These are phyloP conservation scores for Aspergillus pseudotamarii DNA, from an alignment of 2,329 filamentous ascomycete genomes.

Conservation along the genomic window DNA sequence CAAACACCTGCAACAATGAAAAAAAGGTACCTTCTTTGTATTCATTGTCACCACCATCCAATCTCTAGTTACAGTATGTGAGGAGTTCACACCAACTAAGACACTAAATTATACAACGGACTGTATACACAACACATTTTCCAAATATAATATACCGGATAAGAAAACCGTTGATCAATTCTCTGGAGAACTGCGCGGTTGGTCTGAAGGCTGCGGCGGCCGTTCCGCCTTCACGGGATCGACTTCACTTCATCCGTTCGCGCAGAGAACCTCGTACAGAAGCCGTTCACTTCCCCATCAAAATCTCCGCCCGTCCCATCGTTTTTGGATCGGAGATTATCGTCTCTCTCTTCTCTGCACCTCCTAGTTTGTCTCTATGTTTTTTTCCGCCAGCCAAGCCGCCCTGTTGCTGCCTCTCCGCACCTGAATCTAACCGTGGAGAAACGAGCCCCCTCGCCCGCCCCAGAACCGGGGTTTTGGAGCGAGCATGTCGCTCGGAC, in stretches of 20 bases:
- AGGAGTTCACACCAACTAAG: background rate
- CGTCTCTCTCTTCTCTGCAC: constrained; percentile 25
- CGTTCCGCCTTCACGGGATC: constrained; percentile 35
- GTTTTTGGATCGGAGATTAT: constrained; percentile 33
- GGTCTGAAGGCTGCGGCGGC: constrained; percentile 35
- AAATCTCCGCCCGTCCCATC: constrained; percentile 38
- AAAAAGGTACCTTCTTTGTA: background rate
- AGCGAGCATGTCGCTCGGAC: constrained; percentile 66
- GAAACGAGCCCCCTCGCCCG: constrained; percentile 47
- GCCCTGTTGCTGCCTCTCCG: constrained; percentile 32
- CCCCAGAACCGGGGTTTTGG: constrained; percentile 50
- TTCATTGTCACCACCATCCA: background rate
- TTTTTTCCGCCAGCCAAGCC: constrained; percentile 33
- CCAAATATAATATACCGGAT: background rate
- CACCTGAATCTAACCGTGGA: constrained; percentile 46
- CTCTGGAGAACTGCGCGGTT: constrained; percentile 32
- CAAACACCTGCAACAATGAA: background rate
- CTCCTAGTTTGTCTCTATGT: constrained; percentile 31
- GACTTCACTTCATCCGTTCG: constrained; percentile 43
- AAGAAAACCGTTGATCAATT: background rate
- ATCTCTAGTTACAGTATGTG: background rate
- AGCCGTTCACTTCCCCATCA: constrained; percentile 43
- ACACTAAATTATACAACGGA: background rate
- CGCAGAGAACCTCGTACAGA: constrained; percentile 45
- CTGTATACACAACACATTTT: background rate